phyloP scores from a whole-genome alignment of 768 basidiomycete genomes.

The Lactarius deliciosus region DNA sequence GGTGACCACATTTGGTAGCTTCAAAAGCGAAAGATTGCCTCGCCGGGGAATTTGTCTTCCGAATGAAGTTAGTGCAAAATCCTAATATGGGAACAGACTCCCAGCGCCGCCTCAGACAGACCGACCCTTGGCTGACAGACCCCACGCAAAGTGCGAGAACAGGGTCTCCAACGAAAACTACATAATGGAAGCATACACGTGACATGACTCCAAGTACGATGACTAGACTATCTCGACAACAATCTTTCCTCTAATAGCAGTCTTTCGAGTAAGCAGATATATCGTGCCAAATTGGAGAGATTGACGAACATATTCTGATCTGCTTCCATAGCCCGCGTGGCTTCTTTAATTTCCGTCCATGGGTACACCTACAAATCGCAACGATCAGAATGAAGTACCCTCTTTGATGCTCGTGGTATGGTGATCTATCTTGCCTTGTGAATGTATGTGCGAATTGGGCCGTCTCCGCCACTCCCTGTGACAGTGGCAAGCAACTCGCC shows the following conservation, averaged over 20 bases:
- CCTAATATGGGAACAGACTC: background rate
- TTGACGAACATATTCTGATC: constrained; percentile 53
- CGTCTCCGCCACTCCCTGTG: constrained; percentile 53
- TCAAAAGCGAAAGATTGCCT: background rate
- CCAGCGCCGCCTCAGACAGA: background rate
- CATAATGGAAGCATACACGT: background rate
- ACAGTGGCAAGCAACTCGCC: constrained; percentile 56
- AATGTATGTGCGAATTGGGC: constrained; percentile 69
- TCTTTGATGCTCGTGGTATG: background rate
- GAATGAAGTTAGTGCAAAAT: background rate
- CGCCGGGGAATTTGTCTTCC: background rate
- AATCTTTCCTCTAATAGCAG: constrained; percentile 30
- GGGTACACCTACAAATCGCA: constrained; percentile 60
- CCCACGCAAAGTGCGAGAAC: background rate
- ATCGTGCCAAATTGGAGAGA: background rate
- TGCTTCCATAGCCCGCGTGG: constrained; percentile 81
- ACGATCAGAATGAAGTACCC: constrained; percentile 3
- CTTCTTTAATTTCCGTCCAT: constrained; percentile 76
- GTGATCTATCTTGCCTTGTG: constrained; percentile 56
- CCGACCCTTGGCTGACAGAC: background rate
- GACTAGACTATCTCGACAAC: constrained; percentile 31
- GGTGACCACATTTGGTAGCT: background rate
- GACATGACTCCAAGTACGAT: background rate
- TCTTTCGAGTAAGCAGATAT: constrained; percentile 8
- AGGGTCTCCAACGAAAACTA: background rate